Percentiles rank a stretch among this genome's conserved stretches.
Evolutionary conservation across 148 eudicot genomes (phyloP).

Genomic region (Linanthus parryae): DNA sequence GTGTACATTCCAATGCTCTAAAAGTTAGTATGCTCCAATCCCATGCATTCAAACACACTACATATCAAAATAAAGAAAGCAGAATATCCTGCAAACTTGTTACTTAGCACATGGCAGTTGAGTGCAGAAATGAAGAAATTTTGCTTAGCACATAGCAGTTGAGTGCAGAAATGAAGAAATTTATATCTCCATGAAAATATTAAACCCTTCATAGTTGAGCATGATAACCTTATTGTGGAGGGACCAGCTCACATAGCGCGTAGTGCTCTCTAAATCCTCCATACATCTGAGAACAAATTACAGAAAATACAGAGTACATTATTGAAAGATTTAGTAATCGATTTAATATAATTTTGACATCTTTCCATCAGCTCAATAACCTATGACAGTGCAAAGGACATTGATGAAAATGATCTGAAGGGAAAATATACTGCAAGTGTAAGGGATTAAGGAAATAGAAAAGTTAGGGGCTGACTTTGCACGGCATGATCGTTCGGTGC

Average conservation of each 20-base stretch:
- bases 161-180: neutral
- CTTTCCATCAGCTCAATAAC: conserved; percentile 1
- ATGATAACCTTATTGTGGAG: conserved; percentile 85
- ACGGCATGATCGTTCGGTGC: conserved; percentile 77
- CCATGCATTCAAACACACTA: too few relatives aligned
- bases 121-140: too few relatives aligned
- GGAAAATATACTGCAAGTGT: neutral
- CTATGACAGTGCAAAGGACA: neutral
- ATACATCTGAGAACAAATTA: conserved; percentile 53
- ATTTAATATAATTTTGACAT: too few relatives aligned
- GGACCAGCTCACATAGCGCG: conserved; percentile 97
- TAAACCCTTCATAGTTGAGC: neutral
- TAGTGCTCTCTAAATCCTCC: conserved; percentile 97
- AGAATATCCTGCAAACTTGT: too few relatives aligned
- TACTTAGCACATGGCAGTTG: too few relatives aligned
- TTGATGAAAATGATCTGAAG: neutral
- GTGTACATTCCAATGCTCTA: too few relatives aligned
- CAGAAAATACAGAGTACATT: conserved; percentile 2
- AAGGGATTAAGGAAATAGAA: conserved; percentile 1
- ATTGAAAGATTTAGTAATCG: too few relatives aligned
- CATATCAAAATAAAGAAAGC: too few relatives aligned
- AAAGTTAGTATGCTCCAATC: too few relatives aligned
- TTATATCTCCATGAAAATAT: neutral
- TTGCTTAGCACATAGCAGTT: too few relatives aligned
- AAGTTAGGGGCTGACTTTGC: conserved; percentile 49